A percentile compares a stretch with the other conserved stretches of the same genome.
These are phyloP conservation scores for Hypoxylon sp. DNA, from an alignment of 2,329 filamentous ascomycete species.

Conservation along the genomic window DNA sequence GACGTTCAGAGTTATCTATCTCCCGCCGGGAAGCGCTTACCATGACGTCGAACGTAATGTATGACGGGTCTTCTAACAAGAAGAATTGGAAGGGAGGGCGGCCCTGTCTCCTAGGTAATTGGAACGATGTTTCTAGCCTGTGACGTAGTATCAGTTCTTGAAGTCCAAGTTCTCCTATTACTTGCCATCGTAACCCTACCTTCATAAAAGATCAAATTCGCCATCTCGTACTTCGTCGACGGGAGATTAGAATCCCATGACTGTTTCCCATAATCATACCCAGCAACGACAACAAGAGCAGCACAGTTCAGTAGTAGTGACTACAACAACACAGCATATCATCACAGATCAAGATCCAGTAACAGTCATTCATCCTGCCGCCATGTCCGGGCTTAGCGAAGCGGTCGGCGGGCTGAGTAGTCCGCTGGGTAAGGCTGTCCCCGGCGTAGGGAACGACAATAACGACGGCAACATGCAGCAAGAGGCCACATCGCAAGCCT, in stretches of 20 bases:
- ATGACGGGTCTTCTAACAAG: constrained; percentile 36
- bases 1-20: constrained; percentile 47
- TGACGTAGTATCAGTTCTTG: constrained; percentile 50
- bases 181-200: constrained; percentile 25
- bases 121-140: constrained; percentile 19
- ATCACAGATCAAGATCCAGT: constrained; percentile 49
- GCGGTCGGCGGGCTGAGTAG: constrained; percentile 42
- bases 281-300: constrained; percentile 22
- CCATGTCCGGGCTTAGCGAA: constrained; percentile 52
- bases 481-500: constrained; percentile 42
- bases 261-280: constrained; percentile 37
- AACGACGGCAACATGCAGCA: constrained; percentile 12
- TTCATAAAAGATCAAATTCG: constrained; percentile 42
- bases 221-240: constrained; percentile 9
- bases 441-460: constrained; percentile 12
- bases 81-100: constrained; percentile 10
- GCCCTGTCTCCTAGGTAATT: constrained; percentile 10
- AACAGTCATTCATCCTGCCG: constrained; percentile 49
- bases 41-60: constrained; percentile 52
- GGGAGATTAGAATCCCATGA: constrained; percentile 36
- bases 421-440: constrained; percentile 38
- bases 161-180: constrained; percentile 8
- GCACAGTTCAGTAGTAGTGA: constrained; percentile 30
- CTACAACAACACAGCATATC: constrained; percentile 44
- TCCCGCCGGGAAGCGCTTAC: constrained; percentile 20